These are phyloP conservation scores for Coleophoma cylindrospora DNA, from an alignment of 2,329 filamentous ascomycete genomes.

Conservation along the genomic window DNA sequence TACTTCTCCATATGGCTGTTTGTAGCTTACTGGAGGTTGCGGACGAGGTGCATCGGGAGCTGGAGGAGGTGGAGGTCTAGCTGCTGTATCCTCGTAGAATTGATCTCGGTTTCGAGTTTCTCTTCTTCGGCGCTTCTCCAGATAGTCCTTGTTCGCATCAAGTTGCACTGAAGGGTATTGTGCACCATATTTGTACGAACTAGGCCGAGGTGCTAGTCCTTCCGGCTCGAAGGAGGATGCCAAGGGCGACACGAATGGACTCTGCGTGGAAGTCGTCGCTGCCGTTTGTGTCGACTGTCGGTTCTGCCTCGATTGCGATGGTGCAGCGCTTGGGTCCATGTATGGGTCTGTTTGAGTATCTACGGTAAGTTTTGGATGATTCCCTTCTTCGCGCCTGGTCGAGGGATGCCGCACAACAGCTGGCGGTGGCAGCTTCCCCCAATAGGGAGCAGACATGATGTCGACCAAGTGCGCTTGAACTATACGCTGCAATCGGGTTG, in stretches of 20 bases:
- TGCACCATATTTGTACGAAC: conserved; percentile 47
- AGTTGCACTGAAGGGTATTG: conserved; percentile 10
- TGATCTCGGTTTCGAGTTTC: conserved; percentile 37
- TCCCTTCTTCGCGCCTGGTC: conserved; percentile 29
- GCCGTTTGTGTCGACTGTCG: conserved; percentile 49
- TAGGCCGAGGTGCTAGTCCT: conserved; percentile 53
- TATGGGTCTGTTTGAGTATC: conserved; percentile 17
- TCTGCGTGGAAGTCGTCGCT: conserved; percentile 53
- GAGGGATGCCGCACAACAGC: conserved; percentile 30
- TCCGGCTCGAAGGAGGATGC: conserved; percentile 43
- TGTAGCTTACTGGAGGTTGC: conserved; percentile 51
- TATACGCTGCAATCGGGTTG: too few relatives aligned
- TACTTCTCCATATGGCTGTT: conserved; percentile 34
- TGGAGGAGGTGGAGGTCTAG: conserved; percentile 34
- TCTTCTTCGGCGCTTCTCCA: conserved; percentile 38
- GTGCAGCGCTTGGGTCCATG: conserved; percentile 40
- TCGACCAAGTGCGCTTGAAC: background rate
- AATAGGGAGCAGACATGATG: conserved; percentile 48
- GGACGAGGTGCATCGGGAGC: conserved; percentile 58
- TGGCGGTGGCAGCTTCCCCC: conserved; percentile 51
- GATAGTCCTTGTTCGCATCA: conserved; percentile 35
- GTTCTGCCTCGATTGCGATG: conserved; percentile 15
- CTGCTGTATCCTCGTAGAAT: conserved; percentile 24
- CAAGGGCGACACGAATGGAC: conserved; percentile 51
- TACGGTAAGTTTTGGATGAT: conserved; percentile 12